Percentiles rank a stretch among this genome's conserved stretches.
Evolutionary conservation across 2,329 filamentous ascomycete genomes (phyloP).

Genomic region (Monilinia vaccinii-corymbosi): DNA sequence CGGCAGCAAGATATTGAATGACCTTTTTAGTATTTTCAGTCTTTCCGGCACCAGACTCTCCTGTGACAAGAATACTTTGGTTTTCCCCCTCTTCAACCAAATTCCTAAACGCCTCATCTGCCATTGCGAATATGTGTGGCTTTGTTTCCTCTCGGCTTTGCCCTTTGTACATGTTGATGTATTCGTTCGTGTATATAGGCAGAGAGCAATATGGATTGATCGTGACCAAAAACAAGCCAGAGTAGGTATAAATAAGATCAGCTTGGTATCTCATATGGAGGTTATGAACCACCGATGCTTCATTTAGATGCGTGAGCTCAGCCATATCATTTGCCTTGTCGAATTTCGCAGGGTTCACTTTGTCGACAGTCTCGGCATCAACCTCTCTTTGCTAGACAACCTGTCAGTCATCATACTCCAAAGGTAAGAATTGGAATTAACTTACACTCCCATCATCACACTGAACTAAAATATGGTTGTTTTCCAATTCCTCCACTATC

Average conservation of each 20-base stretch:
- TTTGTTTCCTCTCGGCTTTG: slow-evolving; percentile 86
- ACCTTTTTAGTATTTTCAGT: slow-evolving; percentile 99
- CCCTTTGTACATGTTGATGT: slow-evolving; percentile 96
- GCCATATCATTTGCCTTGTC: slow-evolving; percentile 99
- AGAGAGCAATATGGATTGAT: slow-evolving; percentile 94
- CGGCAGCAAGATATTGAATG: slow-evolving; percentile 94
- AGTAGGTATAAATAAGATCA: slow-evolving; percentile 97
- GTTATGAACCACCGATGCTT: slow-evolving; percentile 96
- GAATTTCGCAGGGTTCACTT: slow-evolving; percentile 98
- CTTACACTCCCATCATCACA: slow-evolving; percentile 85
- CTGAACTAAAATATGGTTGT: slow-evolving; percentile 69
- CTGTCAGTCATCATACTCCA: slow-evolving; percentile 12
- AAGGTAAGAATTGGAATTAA: slow-evolving; percentile 13
- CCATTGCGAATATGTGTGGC: slow-evolving; percentile 96
- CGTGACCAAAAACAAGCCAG: slow-evolving; percentile 89
- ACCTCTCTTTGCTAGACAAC: slow-evolving; percentile 70
- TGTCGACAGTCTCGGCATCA: slow-evolving; percentile 81
- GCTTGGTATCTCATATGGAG: slow-evolving; percentile 90
- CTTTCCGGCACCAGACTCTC: slow-evolving; percentile 95
- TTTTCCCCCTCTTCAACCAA: slow-evolving; percentile 91
- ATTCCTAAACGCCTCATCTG: slow-evolving; percentile 92
- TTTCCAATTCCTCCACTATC: slow-evolving; percentile 72
- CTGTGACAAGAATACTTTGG: slow-evolving; percentile 95
- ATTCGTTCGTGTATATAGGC: slow-evolving; percentile 93
- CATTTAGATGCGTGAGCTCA: slow-evolving; percentile 93